phyloP scores from a whole-genome alignment of 2,329 filamentous ascomycete genomes.

The Penicillium sp. region DNA sequence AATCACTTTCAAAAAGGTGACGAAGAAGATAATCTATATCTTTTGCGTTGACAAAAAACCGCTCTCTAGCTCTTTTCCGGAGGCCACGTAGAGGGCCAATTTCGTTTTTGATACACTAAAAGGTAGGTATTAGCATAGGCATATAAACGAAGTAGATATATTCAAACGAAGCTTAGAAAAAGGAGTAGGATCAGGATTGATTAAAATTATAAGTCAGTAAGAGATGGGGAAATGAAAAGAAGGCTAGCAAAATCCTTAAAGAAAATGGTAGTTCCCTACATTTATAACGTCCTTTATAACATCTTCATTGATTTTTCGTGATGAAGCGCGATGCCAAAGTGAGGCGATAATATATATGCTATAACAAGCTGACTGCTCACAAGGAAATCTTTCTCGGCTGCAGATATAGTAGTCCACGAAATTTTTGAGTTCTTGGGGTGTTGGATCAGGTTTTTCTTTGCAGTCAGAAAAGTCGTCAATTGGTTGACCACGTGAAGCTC shows the following conservation, averaged over 20 bases:
- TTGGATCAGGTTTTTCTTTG: background rate
- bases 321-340: conserved; percentile 14
- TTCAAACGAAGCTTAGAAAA: too few relatives aligned
- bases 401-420: conserved; percentile 16
- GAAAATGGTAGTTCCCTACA: too few relatives aligned
- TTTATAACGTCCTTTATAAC: too few relatives aligned
- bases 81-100: too few relatives aligned
- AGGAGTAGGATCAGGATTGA: too few relatives aligned
- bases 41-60: conserved; percentile 11
- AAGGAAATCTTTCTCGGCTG: conserved; percentile 2
- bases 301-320: too few relatives aligned
- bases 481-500: too few relatives aligned
- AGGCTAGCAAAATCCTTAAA: too few relatives aligned
- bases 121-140: conserved; percentile 6
- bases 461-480: too few relatives aligned
- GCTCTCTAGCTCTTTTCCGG: conserved; percentile 15
- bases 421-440: conserved; percentile 11
- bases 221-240: too few relatives aligned
- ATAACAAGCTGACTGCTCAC: conserved; percentile 3
- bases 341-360: conserved; percentile 10
- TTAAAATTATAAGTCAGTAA: too few relatives aligned
- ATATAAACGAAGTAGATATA: too few relatives aligned
- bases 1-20: conserved; percentile 8
- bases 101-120: conserved; percentile 13
- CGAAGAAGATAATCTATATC: conserved; percentile 18